phyloP scores from a whole-genome alignment of 495 filamentous ascomycete species.

The Aspergillus steynii region DNA sequence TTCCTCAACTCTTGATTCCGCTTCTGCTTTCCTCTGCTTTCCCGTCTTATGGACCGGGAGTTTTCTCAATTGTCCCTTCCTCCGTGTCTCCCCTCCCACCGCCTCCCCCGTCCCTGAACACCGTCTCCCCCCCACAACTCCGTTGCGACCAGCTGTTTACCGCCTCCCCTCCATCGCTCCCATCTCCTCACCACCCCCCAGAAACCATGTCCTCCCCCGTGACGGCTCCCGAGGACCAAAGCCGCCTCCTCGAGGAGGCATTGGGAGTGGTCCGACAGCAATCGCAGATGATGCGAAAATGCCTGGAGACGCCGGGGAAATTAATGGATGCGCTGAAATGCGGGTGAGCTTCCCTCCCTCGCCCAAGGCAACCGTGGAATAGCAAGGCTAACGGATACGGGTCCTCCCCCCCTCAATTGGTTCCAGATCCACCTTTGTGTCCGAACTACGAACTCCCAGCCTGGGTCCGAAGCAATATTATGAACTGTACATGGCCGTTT shows the following conservation, averaged over 20 bases:
- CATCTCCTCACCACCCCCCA: conserved; percentile 20
- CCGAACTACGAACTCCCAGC: conserved; percentile 92
- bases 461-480: conserved; percentile 98
- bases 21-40: conserved; percentile 4
- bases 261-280: conserved; percentile 95
- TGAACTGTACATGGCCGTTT: conserved; percentile 98
- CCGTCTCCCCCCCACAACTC: conserved; percentile 6
- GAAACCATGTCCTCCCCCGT: conserved; percentile 59
- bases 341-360: conserved; percentile 61
- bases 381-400: conserved; percentile 10
- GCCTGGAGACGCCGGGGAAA: conserved; percentile 95
- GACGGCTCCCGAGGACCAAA: conserved; percentile 82
- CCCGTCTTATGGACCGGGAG: conserved; percentile 20
- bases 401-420: conserved; percentile 18
- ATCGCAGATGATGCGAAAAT: conserved; percentile 93
- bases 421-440: conserved; percentile 89
- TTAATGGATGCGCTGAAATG: conserved; percentile 99
- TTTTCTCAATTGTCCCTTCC: conserved; percentile 2
- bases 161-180: conserved; percentile 28
- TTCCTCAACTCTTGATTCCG: not conserved
- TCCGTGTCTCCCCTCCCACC: conserved; percentile 1
- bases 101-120: conserved; percentile 14
- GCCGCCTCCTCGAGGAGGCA: conserved; percentile 93
- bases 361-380: conserved; percentile 36
- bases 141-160: conserved; percentile 26